These are phyloP conservation scores for Chaetomium strumarium DNA, from an alignment of 2,329 filamentous ascomycete species.

Conservation along the genomic window DNA sequence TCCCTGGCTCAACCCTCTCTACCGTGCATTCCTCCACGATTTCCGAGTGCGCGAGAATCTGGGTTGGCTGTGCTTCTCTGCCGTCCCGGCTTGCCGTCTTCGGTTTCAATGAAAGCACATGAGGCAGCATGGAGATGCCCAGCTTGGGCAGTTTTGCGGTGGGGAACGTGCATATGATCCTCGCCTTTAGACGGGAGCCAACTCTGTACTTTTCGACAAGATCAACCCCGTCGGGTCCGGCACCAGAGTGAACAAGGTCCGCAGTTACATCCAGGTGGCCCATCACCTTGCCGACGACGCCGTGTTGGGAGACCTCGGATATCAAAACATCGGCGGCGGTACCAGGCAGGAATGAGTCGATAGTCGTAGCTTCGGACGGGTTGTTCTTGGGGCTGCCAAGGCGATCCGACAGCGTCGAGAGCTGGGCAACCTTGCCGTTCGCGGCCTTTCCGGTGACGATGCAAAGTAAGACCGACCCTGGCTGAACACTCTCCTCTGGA, in stretches of 20 bases:
- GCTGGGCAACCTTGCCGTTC: conserved; percentile 78
- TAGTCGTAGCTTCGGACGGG: conserved; percentile 72
- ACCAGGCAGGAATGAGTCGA: conserved; percentile 86
- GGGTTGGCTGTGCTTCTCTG: conserved; percentile 44
- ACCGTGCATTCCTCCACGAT: conserved; percentile 74
- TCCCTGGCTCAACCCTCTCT: conserved; percentile 68
- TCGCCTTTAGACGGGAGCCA: conserved; percentile 76
- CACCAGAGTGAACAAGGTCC: conserved; percentile 82
- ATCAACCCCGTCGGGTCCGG: conserved; percentile 61
- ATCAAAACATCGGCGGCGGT: conserved; percentile 83
- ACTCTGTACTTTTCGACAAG: conserved; percentile 74
- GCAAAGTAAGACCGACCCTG: conserved; percentile 80
- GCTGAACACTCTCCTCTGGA: conserved; percentile 63
- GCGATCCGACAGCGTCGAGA: conserved; percentile 68
- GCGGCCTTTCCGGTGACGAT: conserved; percentile 68
- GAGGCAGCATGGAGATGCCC: conserved; percentile 82
- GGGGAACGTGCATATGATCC: conserved; percentile 84
- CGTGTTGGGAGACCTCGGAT: conserved; percentile 65
- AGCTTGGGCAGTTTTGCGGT: conserved; percentile 73
- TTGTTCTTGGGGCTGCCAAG: conserved; percentile 60
- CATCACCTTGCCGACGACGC: conserved; percentile 86
- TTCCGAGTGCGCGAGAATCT: conserved; percentile 63
- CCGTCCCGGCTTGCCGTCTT: conserved; percentile 40
- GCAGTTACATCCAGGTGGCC: conserved; percentile 87
- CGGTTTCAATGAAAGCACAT: conserved; percentile 60